Percentiles rank a stretch among this genome's conserved stretches.
Evolutionary conservation across 208 protist species (phyloP).

Genomic region (Crithidia thermophila): DNA sequence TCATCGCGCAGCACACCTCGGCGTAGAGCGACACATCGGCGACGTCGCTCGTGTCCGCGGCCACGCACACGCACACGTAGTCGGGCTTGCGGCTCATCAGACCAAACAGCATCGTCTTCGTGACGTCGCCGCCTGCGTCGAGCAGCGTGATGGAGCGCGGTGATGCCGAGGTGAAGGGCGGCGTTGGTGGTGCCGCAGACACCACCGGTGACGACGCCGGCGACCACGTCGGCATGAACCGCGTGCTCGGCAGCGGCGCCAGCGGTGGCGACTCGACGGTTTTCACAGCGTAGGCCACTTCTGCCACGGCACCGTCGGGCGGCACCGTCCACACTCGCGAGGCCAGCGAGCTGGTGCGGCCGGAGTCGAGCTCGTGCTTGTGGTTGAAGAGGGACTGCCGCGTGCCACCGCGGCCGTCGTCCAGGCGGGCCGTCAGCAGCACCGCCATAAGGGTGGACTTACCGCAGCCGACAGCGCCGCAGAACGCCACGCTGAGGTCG

Average conservation of each 20-base stretch:
- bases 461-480: conserved; percentile 77
- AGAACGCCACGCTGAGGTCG: conserved; percentile 85
- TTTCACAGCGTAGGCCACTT: background rate
- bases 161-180: conserved; percentile 25
- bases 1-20: conserved; percentile 91
- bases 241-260: background rate
- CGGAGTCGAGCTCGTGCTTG: conserved; percentile 96
- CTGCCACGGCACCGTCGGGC: background rate
- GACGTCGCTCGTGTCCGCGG: conserved; percentile 43
- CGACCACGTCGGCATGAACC: conserved; percentile 2
- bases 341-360: conserved; percentile 93
- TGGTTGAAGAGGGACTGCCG: conserved; percentile 93
- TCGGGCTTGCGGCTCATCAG: conserved; percentile 93
- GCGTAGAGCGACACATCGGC: conserved; percentile 77
- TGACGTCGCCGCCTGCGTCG: conserved; percentile 82
- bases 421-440: conserved; percentile 64
- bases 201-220: conserved; percentile 1
- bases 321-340: conserved; percentile 89
- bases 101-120: conserved; percentile 88
- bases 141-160: conserved; percentile 57
- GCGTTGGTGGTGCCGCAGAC: conserved; percentile 8
- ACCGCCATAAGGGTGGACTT: conserved; percentile 91
- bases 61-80: conserved; percentile 84
- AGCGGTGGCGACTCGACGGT: background rate
- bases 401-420: conserved; percentile 80